These are phyloP conservation scores for Inonotus hispidus DNA, from an alignment of 1,284 basidiomycete species.

Conservation along the genomic window DNA sequence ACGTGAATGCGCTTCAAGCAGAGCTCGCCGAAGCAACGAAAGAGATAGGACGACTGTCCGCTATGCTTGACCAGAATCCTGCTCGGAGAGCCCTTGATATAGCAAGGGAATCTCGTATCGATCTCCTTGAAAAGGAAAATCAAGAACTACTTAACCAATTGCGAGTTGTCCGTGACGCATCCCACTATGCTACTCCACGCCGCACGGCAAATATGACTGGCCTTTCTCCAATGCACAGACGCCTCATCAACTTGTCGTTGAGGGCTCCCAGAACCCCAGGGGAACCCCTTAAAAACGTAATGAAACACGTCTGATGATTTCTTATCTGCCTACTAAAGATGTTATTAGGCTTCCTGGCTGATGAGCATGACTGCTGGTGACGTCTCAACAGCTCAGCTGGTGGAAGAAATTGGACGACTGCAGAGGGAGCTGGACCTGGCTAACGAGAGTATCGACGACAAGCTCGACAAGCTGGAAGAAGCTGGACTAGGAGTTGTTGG, in stretches of 20 bases:
- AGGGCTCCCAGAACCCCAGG: slow-evolving; percentile 71
- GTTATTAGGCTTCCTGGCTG: slow-evolving; percentile 61
- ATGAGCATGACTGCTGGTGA: slow-evolving; percentile 49
- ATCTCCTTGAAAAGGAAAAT: slow-evolving; percentile 69
- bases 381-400: slow-evolving; percentile 46
- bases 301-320: slow-evolving; percentile 24
- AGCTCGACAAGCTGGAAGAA: slow-evolving; percentile 75
- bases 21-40: slow-evolving; percentile 77
- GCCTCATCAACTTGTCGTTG: slow-evolving; percentile 60
- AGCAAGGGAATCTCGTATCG: slow-evolving; percentile 67
- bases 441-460: slow-evolving; percentile 80
- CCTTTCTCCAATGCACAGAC: slow-evolving; percentile 68
- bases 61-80: slow-evolving; percentile 67
- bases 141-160: slow-evolving; percentile 64
- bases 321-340: background rate
- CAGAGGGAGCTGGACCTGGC: slow-evolving; percentile 69
- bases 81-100: slow-evolving; percentile 68
- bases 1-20: slow-evolving; percentile 58
- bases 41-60: slow-evolving; percentile 72
- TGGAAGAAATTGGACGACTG: slow-evolving; percentile 60
- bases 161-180: slow-evolving; percentile 50
- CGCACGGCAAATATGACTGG: slow-evolving; percentile 47
- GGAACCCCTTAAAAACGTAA: slow-evolving; percentile 68
- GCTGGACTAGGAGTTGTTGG: slow-evolving; percentile 67
- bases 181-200: slow-evolving; percentile 49